Evolutionary conservation across 2,329 filamentous ascomycete genomes (phyloP).

Genomic region (Allantophomopsis lycopodina): DNA sequence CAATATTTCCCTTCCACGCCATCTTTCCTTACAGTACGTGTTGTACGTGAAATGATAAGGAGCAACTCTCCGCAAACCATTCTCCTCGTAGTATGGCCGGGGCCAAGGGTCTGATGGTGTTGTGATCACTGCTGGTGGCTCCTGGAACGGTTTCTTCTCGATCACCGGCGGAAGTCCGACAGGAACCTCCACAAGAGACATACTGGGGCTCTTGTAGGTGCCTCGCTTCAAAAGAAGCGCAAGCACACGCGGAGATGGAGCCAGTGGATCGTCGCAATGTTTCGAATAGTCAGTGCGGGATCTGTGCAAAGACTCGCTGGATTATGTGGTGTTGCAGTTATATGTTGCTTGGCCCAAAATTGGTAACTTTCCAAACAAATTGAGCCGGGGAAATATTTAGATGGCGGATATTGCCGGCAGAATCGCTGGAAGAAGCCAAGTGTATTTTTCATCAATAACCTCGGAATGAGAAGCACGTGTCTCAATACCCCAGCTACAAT

Average conservation of each 20-base stretch:
- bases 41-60: constrained; percentile 94
- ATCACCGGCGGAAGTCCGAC: constrained; percentile 14
- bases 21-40: constrained; percentile 86
- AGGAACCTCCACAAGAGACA: constrained; percentile 24
- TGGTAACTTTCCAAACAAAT: not conserved
- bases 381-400: not conserved
- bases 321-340: not conserved
- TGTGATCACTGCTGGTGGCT: constrained; percentile 31
- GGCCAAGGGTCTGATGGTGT: constrained; percentile 43
- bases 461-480: too few relatives aligned
- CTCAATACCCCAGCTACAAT: too few relatives aligned
- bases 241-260: constrained; percentile 34
- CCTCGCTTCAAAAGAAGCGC: constrained; percentile 35
- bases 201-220: constrained; percentile 21
- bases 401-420: not conserved
- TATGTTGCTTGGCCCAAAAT: not conserved
- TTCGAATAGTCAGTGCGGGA: too few relatives aligned
- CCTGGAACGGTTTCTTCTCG: constrained; percentile 21
- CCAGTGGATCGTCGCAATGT: constrained; percentile 18
- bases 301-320: not conserved
- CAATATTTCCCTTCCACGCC: constrained; percentile 68
- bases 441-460: not conserved
- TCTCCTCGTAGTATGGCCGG: constrained; percentile 69
- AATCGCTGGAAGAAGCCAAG: not conserved
- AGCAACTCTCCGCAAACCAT: constrained; percentile 66